These are phyloP conservation scores for Penicillium sp. DNA, from an alignment of 2,329 filamentous ascomycete species.

Conservation along the genomic window DNA sequence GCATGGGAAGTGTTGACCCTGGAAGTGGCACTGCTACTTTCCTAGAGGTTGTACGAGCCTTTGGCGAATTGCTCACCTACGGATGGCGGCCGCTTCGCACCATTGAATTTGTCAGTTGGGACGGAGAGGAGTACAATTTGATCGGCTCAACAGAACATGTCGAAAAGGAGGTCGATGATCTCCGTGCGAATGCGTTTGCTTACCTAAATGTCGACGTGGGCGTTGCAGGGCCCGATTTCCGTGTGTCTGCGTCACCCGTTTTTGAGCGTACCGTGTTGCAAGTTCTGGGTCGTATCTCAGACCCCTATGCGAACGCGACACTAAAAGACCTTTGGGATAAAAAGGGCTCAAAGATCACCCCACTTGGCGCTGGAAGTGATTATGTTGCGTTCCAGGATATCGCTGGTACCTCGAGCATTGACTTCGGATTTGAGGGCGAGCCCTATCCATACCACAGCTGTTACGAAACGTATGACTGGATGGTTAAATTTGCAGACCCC, in stretches of 20 bases:
- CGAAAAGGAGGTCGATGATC: slow-evolving; percentile 71
- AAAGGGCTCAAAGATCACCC: slow-evolving; percentile 57
- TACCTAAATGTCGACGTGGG: slow-evolving; percentile 91
- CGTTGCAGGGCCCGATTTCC: slow-evolving; percentile 71
- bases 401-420: slow-evolving; percentile 81
- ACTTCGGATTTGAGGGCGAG: slow-evolving; percentile 72
- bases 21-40: slow-evolving; percentile 87
- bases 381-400: slow-evolving; percentile 90
- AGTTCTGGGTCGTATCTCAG: slow-evolving; percentile 69
- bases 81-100: slow-evolving; percentile 93
- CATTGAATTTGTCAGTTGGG: slow-evolving; percentile 97
- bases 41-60: slow-evolving; percentile 81
- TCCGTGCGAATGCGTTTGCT: slow-evolving; percentile 73
- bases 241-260: slow-evolving; percentile 75
- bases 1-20: slow-evolving; percentile 80
- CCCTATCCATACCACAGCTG: slow-evolving; percentile 73
- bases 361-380: slow-evolving; percentile 73
- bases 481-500: slow-evolving; percentile 75
- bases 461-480: slow-evolving; percentile 88
- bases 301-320: slow-evolving; percentile 69
- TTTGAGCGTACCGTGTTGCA: slow-evolving; percentile 70
- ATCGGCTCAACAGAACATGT: slow-evolving; percentile 95
- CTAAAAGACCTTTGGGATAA: slow-evolving; percentile 73
- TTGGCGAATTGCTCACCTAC: slow-evolving; percentile 70
- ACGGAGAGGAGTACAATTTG: slow-evolving; percentile 87